Conservation (phyloP, 495 filamentous ascomycete species). For the Penicillium longicatenatum region DNA sequence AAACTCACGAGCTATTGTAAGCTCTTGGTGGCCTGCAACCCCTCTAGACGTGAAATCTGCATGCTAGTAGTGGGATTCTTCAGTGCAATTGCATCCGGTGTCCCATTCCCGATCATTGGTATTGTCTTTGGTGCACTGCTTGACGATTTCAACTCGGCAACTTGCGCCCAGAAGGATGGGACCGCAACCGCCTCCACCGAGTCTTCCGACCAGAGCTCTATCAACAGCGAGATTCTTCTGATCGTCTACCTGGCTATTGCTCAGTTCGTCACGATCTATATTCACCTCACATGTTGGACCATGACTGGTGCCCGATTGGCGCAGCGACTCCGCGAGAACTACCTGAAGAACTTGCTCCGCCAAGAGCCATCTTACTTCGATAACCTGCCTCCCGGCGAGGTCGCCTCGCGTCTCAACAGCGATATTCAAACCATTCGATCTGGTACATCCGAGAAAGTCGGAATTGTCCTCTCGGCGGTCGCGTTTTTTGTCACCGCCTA, state of each 20-base stretch:
- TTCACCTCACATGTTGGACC: conserved; percentile 56
- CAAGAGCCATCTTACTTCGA: conserved; percentile 68
- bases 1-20: conserved; percentile 42
- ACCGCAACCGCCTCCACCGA: conserved; percentile 20
- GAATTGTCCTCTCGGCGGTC: conserved; percentile 57
- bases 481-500: conserved; percentile 66
- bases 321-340: conserved; percentile 60
- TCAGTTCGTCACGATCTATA: conserved; percentile 61
- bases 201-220: conserved; percentile 37
- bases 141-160: conserved; percentile 63
- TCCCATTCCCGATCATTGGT: conserved; percentile 68
- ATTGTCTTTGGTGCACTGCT: conserved; percentile 70
- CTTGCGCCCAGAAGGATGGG: conserved; percentile 43
- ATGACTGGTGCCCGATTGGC: conserved; percentile 62
- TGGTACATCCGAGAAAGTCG: conserved; percentile 69
- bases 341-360: conserved; percentile 57
- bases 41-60: conserved; percentile 20
- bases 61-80: conserved; percentile 44
- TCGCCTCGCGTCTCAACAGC: conserved; percentile 59
- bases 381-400: conserved; percentile 55
- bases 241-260: conserved; percentile 66
- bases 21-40: conserved; percentile 42
- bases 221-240: conserved; percentile 60
- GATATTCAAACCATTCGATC: conserved; percentile 63
- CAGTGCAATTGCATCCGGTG: conserved; percentile 60